Percentiles rank a stretch among this genome's conserved stretches.
Evolutionary conservation across 108 stramenopile genomes (phyloP).

Genomic region (Discostella stelligeroides): DNA sequence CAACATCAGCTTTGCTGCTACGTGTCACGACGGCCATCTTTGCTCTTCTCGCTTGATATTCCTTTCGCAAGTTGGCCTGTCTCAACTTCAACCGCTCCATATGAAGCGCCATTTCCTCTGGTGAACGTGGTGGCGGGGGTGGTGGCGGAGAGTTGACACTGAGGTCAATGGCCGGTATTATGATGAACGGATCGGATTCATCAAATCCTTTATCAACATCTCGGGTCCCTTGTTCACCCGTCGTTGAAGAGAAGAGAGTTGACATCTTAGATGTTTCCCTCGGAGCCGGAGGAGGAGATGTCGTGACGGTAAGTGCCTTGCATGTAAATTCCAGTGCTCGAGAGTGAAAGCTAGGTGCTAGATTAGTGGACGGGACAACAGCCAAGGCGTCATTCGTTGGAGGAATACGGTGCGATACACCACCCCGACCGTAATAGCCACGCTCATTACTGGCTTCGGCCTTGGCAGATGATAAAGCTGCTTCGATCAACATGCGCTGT

Average conservation of each 20-base stretch:
- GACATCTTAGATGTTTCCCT: not conserved
- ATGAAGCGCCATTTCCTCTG: constrained; percentile 26
- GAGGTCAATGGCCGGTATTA: constrained; percentile 15
- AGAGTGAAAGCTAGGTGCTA: not conserved
- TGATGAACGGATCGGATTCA: constrained; percentile 48
- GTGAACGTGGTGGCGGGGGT: constrained; percentile 33
- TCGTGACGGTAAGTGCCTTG: not conserved
- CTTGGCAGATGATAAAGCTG: not conserved
- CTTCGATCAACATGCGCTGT: not conserved
- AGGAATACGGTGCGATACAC: not conserved
- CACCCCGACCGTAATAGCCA: not conserved
- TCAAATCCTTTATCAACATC: constrained; percentile 6
- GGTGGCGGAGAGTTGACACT: constrained; percentile 13
- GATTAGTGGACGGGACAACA: not conserved
- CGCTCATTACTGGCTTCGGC: not conserved
- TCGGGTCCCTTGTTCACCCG: too few relatives aligned
- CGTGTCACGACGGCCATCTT: too few relatives aligned
- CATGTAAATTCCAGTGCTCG: constrained; percentile 12
- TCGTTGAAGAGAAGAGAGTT: not conserved
- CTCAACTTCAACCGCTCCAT: constrained; percentile 30
- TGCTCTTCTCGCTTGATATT: too few relatives aligned
- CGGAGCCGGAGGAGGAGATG: not conserved
- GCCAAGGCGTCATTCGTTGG: not conserved
- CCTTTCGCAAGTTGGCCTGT: not conserved
- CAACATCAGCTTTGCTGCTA: too few relatives aligned